Evolutionary conservation across 169 alveolate genomes (phyloP).

Genomic region (Babesia caballi): DNA sequence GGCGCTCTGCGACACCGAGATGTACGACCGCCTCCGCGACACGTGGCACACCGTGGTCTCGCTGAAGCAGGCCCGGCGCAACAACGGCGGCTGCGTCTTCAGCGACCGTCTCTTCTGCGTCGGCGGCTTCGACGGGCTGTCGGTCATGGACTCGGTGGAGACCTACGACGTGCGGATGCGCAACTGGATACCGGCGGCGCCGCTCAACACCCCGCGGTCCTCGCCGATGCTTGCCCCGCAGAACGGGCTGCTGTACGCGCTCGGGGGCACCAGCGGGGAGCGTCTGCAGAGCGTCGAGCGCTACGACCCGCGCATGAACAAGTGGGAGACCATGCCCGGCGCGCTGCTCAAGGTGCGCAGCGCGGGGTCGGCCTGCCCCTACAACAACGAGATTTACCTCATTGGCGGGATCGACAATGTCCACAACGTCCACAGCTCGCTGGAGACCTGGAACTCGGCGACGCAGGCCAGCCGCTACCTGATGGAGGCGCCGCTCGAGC

Average conservation of each 20-base stretch:
- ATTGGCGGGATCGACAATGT: slow-evolving; percentile 83
- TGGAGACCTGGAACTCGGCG: slow-evolving; percentile 76
- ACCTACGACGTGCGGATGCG: slow-evolving; percentile 83
- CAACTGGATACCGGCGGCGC: slow-evolving; percentile 81
- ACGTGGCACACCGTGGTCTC: slow-evolving; percentile 79
- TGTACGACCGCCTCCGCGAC: slow-evolving; percentile 84
- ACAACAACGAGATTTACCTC: slow-evolving; percentile 69
- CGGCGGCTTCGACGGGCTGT: slow-evolving; percentile 84
- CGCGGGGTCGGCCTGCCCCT: slow-evolving; percentile 82
- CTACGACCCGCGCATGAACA: slow-evolving; percentile 83
- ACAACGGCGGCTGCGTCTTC: slow-evolving; percentile 73
- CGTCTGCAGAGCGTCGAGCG: slow-evolving; percentile 82
- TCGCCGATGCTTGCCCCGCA: slow-evolving; percentile 81
- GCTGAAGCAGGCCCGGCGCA: slow-evolving; percentile 80
- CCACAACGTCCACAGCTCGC: slow-evolving; percentile 73
- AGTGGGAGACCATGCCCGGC: slow-evolving; percentile 79
- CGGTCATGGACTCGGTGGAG: slow-evolving; percentile 79
- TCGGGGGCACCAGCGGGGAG: slow-evolving; percentile 86
- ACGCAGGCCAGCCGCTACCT: slow-evolving; percentile 71
- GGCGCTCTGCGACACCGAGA: slow-evolving; percentile 89
- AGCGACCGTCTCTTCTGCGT: slow-evolving; percentile 68
- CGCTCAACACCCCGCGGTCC: slow-evolving; percentile 83
- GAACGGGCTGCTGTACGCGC: slow-evolving; percentile 73
- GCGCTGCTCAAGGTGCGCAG: slow-evolving; percentile 82
- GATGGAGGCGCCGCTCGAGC: slow-evolving; percentile 71